Conservation (phyloP, 441 rosid genomes). For the Adansonia gregorii region DNA sequence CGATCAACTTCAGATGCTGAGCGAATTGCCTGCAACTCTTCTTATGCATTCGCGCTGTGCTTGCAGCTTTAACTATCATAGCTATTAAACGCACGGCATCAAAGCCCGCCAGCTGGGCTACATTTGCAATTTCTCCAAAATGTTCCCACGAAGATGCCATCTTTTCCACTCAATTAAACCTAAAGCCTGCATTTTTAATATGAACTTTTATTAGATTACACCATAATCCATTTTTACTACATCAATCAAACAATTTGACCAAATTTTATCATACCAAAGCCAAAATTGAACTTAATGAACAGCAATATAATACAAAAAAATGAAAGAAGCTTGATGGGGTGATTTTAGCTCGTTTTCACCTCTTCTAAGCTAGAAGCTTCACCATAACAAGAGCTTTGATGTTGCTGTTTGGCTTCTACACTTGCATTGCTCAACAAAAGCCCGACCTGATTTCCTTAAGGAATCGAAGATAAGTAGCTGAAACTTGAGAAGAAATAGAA, state of each 20-base stretch:
- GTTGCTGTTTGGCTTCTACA: not conserved
- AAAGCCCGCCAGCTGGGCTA: slow-evolving; percentile 79
- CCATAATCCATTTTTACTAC: not conserved
- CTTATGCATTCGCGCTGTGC: slow-evolving; percentile 93
- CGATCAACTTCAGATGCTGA: slow-evolving; percentile 84
- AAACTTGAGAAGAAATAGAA: not conserved
- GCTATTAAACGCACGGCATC: slow-evolving; percentile 88
- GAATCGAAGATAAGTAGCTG: not conserved
- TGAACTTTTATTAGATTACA: not conserved
- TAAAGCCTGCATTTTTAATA: slow-evolving; percentile 22
- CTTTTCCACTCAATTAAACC: slow-evolving; percentile 28
- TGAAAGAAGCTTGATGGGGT: not conserved
- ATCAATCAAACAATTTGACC: slow-evolving; percentile 1
- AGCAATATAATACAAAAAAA: not conserved
- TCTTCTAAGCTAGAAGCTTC: slow-evolving; percentile 27
- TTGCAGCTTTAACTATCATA: slow-evolving; percentile 80
- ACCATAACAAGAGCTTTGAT: not conserved
- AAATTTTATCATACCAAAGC: not conserved
- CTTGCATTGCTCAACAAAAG: slow-evolving; percentile 18
- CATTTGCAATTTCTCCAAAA: slow-evolving; percentile 73
- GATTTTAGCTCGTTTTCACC: slow-evolving; percentile 19
- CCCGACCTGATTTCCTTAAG: slow-evolving; percentile 4
- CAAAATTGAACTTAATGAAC: not conserved
- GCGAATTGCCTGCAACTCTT: slow-evolving; percentile 93
- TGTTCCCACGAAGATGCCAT: slow-evolving; percentile 78